phyloP scores from a whole-genome alignment of 169 alveolate genomes.

The Besnoitia besnoiti region DNA sequence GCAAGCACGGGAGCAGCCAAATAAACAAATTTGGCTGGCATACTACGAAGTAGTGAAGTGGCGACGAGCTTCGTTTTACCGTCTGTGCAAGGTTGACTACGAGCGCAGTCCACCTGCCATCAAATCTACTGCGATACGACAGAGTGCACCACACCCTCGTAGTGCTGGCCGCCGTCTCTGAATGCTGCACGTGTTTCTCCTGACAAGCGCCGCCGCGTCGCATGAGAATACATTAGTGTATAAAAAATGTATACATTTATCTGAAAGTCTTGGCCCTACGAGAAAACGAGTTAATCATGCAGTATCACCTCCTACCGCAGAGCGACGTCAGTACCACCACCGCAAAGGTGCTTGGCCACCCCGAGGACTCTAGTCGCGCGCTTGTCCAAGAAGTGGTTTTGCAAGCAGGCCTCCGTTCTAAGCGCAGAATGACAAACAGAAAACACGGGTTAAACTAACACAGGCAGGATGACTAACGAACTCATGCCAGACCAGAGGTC shows the following conservation, averaged over 20 bases:
- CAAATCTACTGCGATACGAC: too few species aligned
- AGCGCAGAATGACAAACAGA: constrained; percentile 9
- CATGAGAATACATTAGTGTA: neutral
- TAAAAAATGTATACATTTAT: neutral
- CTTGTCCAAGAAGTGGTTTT: constrained; percentile 47
- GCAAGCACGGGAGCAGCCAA: too few species aligned
- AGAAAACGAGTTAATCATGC: neutral
- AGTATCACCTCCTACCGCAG: constrained; percentile 42
- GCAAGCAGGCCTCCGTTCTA: constrained; percentile 46
- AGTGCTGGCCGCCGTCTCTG: neutral
- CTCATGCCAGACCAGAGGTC: too few species aligned
- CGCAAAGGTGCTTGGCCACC: constrained; percentile 67
- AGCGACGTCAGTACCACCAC: constrained; percentile 66
- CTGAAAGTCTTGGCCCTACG: neutral
- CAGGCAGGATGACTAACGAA: too few species aligned
- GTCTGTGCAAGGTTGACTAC: too few species aligned
- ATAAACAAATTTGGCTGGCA: too few species aligned
- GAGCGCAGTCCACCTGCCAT: too few species aligned
- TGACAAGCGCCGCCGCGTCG: neutral
- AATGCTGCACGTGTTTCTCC: neutral
- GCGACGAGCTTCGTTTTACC: too few species aligned
- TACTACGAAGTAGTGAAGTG: too few species aligned
- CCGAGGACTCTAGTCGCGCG: constrained; percentile 42
- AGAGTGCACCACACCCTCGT: too few species aligned
- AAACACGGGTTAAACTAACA: too few species aligned